Evolutionary conservation across 129 eudicot species (phyloP).

Genomic region (Tagetes erecta): DNA sequence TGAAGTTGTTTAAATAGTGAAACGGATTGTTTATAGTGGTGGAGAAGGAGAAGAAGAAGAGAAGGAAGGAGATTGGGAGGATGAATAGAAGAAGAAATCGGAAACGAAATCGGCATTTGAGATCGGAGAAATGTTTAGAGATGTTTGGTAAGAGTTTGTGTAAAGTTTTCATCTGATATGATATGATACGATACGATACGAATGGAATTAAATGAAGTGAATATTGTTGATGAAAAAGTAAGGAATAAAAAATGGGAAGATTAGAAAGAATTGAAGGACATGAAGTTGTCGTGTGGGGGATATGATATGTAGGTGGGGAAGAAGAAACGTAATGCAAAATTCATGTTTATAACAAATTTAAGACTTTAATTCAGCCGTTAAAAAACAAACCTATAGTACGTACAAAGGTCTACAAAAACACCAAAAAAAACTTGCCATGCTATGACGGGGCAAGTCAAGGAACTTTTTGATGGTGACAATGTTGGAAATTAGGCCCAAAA

Average conservation of each 20-base stretch:
- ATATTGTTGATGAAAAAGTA: not conserved
- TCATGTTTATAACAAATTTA: not conserved
- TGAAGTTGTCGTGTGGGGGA: conserved; percentile 32
- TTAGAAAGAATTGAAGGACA: conserved; percentile 11
- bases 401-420: too few species aligned
- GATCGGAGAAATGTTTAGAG: conserved; percentile 45
- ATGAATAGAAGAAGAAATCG: conserved; percentile 42
- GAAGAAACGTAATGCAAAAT: conserved; percentile 26
- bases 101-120: conserved; percentile 56
- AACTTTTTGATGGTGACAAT: too few species aligned
- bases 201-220: conserved; percentile 11
- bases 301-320: conserved; percentile 18
- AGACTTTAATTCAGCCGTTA: too few species aligned
- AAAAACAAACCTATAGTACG: too few species aligned
- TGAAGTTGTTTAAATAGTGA: conserved; percentile 27
- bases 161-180: conserved; percentile 34
- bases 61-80: conserved; percentile 43
- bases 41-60: conserved; percentile 40
- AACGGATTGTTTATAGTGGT: conserved; percentile 16
- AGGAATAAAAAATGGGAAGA: conserved; percentile 1
- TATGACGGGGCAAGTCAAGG: too few species aligned
- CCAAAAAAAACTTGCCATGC: too few species aligned
- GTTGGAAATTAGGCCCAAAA: too few species aligned
- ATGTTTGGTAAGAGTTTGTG: conserved; percentile 37
- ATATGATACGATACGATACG: not conserved